Conservation (phyloP, 2,329 filamentous ascomycete genomes). For the Arthroderma sp. region DNA sequence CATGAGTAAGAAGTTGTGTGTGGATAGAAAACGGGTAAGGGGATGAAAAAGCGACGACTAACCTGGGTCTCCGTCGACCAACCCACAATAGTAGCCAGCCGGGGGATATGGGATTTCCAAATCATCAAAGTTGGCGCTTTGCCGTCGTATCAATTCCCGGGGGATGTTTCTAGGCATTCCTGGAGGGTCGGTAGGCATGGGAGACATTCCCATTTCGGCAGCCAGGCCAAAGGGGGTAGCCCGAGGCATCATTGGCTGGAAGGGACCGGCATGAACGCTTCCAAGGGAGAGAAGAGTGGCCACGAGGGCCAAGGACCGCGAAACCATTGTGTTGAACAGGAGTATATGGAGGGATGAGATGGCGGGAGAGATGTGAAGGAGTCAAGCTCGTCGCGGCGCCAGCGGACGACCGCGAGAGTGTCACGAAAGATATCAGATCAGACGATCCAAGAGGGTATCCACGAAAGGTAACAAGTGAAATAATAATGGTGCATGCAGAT, state of each 20-base stretch:
- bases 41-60: slow-evolving; percentile 1
- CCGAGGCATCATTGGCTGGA: slow-evolving; percentile 7
- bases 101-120: slow-evolving; percentile 8
- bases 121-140: neutral
- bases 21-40: no score
- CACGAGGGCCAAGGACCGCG: slow-evolving; percentile 4
- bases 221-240: slow-evolving; percentile 10
- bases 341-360: neutral
- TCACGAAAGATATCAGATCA: neutral
- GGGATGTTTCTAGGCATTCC: slow-evolving; percentile 8
- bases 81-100: slow-evolving; percentile 11
- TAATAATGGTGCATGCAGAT: neutral
- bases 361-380: neutral
- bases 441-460: neutral
- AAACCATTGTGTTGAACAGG: slow-evolving; percentile 6
- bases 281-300: slow-evolving; percentile 10
- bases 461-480: no score
- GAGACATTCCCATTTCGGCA: slow-evolving; percentile 10
- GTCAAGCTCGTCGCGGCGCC: neutral
- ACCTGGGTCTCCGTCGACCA: slow-evolving; percentile 12
- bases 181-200: slow-evolving; percentile 9
- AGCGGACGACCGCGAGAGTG: neutral
- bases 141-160: slow-evolving; percentile 7
- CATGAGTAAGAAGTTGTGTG: no score
- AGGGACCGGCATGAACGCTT: slow-evolving; percentile 6